Evolutionary conservation across 768 basidiomycete genomes (phyloP).

Genomic region (Phaeotremella fagi): DNA sequence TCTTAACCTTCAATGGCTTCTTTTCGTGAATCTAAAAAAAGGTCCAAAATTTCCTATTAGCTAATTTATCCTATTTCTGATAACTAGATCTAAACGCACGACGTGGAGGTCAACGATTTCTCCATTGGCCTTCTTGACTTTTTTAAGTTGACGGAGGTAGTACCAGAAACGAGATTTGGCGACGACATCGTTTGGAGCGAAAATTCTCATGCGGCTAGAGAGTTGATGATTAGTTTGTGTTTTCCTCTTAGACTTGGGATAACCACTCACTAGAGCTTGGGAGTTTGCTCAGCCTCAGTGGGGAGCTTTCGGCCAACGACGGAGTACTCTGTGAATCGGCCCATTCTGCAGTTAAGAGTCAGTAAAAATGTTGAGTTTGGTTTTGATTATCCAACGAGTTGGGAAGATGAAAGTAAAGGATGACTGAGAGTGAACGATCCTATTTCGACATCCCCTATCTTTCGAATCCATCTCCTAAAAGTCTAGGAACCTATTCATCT

Average conservation of each 20-base stretch:
- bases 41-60: background rate
- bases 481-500: too few relatives aligned
- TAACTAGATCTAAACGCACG: conserved; percentile 68
- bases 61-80: background rate
- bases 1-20: conserved; percentile 97
- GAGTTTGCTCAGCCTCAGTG: conserved; percentile 83
- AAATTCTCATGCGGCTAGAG: conserved; percentile 85
- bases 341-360: conserved; percentile 45
- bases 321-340: conserved; percentile 72
- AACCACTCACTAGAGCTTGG: conserved; percentile 72
- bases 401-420: too few relatives aligned
- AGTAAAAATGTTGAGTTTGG: conserved; percentile 1
- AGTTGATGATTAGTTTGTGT: background rate
- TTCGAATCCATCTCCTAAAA: too few relatives aligned
- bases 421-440: too few relatives aligned
- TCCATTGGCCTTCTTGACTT: conserved; percentile 98
- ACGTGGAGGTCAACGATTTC: conserved; percentile 98
- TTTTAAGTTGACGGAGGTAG: conserved; percentile 95
- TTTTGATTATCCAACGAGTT: too few relatives aligned
- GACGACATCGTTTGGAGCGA: conserved; percentile 96
- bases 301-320: conserved; percentile 97
- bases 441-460: too few relatives aligned
- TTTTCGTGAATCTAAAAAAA: conserved; percentile 83
- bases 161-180: conserved; percentile 99
- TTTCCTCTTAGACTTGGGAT: background rate